Percentiles rank a stretch among this genome's conserved stretches.
Evolutionary conservation across 2,329 filamentous ascomycete genomes (phyloP).

Genomic region (Exophiala mesophila): DNA sequence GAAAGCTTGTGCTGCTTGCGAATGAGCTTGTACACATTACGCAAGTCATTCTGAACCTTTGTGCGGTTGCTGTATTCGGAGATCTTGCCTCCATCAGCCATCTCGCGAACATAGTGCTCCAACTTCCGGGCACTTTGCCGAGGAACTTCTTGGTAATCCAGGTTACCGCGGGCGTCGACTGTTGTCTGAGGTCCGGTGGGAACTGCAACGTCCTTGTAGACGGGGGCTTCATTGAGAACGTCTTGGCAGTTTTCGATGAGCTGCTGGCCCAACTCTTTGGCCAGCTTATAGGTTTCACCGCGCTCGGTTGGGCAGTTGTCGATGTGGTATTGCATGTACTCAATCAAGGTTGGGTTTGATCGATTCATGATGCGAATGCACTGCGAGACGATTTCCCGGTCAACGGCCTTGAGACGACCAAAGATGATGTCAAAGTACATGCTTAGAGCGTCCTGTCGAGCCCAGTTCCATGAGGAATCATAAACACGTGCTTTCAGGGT

Average conservation of each 20-base stretch:
- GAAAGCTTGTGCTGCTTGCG: conserved; percentile 97
- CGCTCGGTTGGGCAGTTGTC: conserved; percentile 96
- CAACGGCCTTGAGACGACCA: conserved; percentile 83
- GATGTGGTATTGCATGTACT: conserved; percentile 99
- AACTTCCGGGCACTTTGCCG: conserved; percentile 89
- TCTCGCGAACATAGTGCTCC: conserved; percentile 96
- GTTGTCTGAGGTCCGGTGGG: conserved; percentile 89
- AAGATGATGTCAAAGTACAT: conserved; percentile 99
- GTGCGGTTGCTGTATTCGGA: conserved; percentile 97
- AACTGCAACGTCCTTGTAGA: conserved; percentile 92
- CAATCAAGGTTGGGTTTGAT: conserved; percentile 88
- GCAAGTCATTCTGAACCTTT: conserved; percentile 94
- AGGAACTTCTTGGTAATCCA: conserved; percentile 84
- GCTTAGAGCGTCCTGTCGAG: conserved; percentile 88
- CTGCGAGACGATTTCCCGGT: conserved; percentile 96
- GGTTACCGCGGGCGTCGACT: conserved; percentile 86
- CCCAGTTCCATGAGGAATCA: conserved; percentile 99
- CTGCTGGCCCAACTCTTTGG: conserved; percentile 86
- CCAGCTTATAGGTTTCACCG: conserved; percentile 96
- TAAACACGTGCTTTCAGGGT: conserved; percentile 91
- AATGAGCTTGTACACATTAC: conserved; percentile 95
- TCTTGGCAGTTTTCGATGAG: conserved; percentile 98
- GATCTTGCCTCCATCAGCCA: conserved; percentile 97
- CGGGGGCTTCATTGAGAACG: conserved; percentile 73
- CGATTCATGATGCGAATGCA: conserved; percentile 99